phyloP scores from a whole-genome alignment of 345 rosid genomes.

The Brassica nigra region DNA sequence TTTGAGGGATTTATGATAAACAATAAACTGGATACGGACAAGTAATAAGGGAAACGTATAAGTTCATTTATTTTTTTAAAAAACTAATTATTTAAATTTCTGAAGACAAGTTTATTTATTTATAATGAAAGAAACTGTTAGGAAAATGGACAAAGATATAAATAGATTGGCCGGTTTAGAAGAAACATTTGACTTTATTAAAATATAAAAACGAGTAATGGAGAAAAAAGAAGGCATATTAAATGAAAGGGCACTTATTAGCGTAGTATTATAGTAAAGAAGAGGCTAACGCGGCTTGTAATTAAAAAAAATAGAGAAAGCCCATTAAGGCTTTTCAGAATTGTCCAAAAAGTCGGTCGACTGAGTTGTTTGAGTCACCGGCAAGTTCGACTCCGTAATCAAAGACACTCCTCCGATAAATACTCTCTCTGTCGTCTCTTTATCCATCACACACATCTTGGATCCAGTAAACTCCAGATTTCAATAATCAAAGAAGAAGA shows the following conservation, averaged over 20 bases:
- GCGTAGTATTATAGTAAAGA: too few species aligned
- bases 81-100: background rate
- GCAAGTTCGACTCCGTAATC: constrained; percentile 35
- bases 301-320: constrained; percentile 6
- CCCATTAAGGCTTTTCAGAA: background rate
- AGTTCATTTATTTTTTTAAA: too few species aligned
- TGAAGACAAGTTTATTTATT: background rate
- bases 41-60: background rate
- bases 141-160: background rate
- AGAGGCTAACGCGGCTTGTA: background rate
- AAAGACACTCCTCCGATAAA: constrained; percentile 7
- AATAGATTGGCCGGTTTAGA: background rate
- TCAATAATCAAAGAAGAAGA: constrained; percentile 17
- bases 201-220: background rate
- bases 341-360: background rate
- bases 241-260: background rate
- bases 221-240: background rate
- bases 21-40: background rate
- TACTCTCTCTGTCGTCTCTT: background rate
- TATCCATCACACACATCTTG: background rate
- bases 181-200: background rate
- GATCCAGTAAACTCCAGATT: background rate
- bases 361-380: constrained; percentile 16
- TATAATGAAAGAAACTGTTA: background rate
- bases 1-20: background rate